Conservation (phyloP, 345 rosid genomes). For the Ceriops decandra region DNA sequence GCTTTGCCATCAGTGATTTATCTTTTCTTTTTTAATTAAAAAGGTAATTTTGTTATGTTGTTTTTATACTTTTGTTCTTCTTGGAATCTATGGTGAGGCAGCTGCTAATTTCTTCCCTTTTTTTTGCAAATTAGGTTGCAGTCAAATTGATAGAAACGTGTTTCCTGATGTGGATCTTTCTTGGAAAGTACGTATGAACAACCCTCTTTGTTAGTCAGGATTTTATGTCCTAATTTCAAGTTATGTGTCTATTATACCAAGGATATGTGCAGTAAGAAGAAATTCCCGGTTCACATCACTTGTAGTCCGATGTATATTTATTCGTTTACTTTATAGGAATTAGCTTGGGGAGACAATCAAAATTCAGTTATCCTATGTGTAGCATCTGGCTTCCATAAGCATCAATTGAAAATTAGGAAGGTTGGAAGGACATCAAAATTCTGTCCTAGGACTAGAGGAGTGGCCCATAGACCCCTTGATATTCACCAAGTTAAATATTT, state of each 20-base stretch:
- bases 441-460: too few species aligned
- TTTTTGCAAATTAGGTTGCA: conserved; percentile 46
- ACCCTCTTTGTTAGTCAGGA: conserved; percentile 3
- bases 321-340: too few species aligned
- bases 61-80: conserved; percentile 4
- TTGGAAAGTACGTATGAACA: conserved; percentile 65
- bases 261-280: background rate
- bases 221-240: conserved; percentile 7
- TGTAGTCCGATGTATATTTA: background rate
- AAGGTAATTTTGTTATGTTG: background rate
- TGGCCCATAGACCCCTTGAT: too few species aligned
- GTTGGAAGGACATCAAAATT: too few species aligned
- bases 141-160: conserved; percentile 53
- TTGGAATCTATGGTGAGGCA: conserved; percentile 14
- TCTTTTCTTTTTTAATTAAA: background rate
- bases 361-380: too few species aligned
- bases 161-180: conserved; percentile 84
- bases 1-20: background rate
- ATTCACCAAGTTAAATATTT: too few species aligned
- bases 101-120: conserved; percentile 16
- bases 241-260: background rate
- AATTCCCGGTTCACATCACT: background rate
- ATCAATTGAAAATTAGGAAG: too few species aligned
- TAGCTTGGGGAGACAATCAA: too few species aligned
- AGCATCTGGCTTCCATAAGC: too few species aligned